These are phyloP conservation scores for Komagataella ulmi DNA, from an alignment of 805 yeast species.

Conservation along the genomic window DNA sequence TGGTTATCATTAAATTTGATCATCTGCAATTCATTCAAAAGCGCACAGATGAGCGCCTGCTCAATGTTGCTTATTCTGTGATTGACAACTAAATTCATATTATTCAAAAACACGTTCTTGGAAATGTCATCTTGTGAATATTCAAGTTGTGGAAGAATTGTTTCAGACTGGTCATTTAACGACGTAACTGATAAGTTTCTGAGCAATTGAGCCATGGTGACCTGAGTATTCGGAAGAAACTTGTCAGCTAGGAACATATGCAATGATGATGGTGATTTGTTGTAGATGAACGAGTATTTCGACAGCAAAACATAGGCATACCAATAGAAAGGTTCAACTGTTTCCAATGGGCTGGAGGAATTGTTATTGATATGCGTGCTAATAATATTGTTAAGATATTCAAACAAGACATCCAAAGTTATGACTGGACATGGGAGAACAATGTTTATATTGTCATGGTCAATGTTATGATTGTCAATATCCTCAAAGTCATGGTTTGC, in stretches of 20 bases:
- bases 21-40: constrained; percentile 19
- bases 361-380: constrained; percentile 25
- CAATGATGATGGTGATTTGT: constrained; percentile 25
- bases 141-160: constrained; percentile 4
- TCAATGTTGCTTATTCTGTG: constrained; percentile 7
- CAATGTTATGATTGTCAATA: not conserved
- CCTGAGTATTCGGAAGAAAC: constrained; percentile 12
- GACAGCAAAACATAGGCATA: constrained; percentile 33
- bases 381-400: constrained; percentile 34
- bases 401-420: constrained; percentile 32
- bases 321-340: constrained; percentile 25
- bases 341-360: constrained; percentile 1
- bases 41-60: constrained; percentile 14
- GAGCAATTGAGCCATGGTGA: not conserved
- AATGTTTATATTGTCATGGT: constrained; percentile 6
- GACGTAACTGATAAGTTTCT: constrained; percentile 12
- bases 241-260: constrained; percentile 17
- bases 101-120: not conserved
- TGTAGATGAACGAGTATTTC: constrained; percentile 23
- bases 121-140: not conserved
- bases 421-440: constrained; percentile 9
- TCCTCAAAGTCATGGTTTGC: constrained; percentile 10
- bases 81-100: not conserved
- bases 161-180: constrained; percentile 13
- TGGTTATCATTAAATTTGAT: constrained; percentile 16